These are phyloP conservation scores for Thielaviopsis ethacetica DNA, from an alignment of 2,329 filamentous ascomycete species.

Conservation along the genomic window DNA sequence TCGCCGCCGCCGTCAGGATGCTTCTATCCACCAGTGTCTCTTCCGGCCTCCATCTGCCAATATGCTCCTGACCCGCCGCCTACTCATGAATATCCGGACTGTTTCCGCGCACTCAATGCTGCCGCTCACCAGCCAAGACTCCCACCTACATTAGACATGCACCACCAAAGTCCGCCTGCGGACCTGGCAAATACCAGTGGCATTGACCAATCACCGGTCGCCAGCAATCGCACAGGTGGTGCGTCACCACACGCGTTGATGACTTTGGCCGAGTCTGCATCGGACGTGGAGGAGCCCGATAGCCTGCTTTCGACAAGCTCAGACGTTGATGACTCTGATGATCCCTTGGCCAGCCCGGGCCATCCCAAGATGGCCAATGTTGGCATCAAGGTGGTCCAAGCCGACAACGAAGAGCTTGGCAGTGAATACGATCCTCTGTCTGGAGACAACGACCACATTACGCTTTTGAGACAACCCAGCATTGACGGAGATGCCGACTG, in stretches of 20 bases:
- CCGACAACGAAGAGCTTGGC: not conserved
- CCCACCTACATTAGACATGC: not conserved
- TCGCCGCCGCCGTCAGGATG: slow-evolving; percentile 2
- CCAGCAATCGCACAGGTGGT: not conserved
- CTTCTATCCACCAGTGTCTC: not conserved
- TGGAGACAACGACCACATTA: not conserved
- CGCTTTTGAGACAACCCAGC: not conserved
- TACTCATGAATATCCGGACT: not conserved
- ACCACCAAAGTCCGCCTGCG: not conserved
- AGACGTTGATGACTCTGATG: not conserved
- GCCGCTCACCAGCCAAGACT: not conserved
- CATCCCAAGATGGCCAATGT: not conserved
- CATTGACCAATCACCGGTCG: not conserved
- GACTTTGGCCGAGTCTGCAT: not conserved
- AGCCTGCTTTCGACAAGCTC: not conserved
- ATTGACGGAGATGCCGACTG: slow-evolving; percentile 24
- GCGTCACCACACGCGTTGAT: not conserved
- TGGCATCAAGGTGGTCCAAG: not conserved
- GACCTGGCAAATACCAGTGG: not conserved
- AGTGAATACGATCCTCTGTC: not conserved
- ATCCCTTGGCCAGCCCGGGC: not conserved
- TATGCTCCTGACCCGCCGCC: not conserved
- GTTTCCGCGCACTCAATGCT: not conserved
- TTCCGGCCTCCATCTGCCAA: not conserved
- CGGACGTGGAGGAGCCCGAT: not conserved